Base-by-base conservation (phyloP, 1,139 yeast genomes). In the Pichia sp. region DNA sequence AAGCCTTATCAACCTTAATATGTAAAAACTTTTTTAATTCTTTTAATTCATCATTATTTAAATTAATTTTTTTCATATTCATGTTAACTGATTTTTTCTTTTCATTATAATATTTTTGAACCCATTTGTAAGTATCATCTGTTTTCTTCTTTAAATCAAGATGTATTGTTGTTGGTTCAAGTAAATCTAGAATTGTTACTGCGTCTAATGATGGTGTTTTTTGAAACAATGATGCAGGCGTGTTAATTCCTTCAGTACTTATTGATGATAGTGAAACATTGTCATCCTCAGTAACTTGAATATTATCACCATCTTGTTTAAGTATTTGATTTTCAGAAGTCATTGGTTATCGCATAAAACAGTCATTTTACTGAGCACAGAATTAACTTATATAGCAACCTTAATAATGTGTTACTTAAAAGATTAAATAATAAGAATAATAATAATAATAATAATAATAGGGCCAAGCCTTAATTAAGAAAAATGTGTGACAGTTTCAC, bases 1-100 rank as follows among this genome's bases (percentile, higher is more conserved):
- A 94, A 37, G 86, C 71, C 45, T 70, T 69, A 48, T 72, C 76
- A 45, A 87, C 69, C 46, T 68, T 68, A 16, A 51, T 55, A 7
- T 54, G 50, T 20, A 70, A 50, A 12, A 58, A 49, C 33, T 41
- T 43, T 48, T 65, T 66, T 40, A 68, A 38, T 6, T 58, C 55
- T 9, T 57, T 59, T 30, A 64, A 39, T 25, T 64, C 68, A 29
- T 64, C 64, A 26, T 59, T 59, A 26, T 29, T 39, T 12, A 43
- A 29, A 24, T 47, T 47, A 7, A 47, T 20, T 8, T 40, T 41
- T 23, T n/a, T n/a, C n/a, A 42, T 28, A 22, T 39, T 44, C 4
- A 20, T 32, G 29, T 46, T 42, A 16, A 43, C 46, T 2, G 47
- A 38, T 28, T 43, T 42, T 23, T 45, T 50, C 29, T 47, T 47